phyloP scores from a whole-genome alignment of 2,329 filamentous ascomycete genomes.

The Ilyonectria robusta region DNA sequence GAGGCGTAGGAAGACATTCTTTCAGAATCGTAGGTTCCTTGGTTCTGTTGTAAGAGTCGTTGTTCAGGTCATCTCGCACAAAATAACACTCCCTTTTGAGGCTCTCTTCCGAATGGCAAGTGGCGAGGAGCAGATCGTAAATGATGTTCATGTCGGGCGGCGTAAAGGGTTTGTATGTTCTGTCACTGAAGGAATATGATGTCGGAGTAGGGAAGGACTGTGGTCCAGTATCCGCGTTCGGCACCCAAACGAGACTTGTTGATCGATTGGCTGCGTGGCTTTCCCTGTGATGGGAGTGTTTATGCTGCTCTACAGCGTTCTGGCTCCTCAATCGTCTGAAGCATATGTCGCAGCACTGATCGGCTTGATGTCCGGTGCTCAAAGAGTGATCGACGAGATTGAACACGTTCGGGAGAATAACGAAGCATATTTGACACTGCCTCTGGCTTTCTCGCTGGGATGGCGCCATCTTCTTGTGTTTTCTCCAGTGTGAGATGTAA shows the following conservation, averaged over 20 bases:
- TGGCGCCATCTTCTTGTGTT: neutral
- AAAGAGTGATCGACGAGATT: constrained; percentile 1
- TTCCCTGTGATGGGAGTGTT: neutral
- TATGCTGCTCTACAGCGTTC: constrained; percentile 12
- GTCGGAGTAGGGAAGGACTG: neutral
- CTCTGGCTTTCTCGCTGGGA: neutral
- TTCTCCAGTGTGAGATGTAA: neutral
- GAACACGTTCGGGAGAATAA: neutral
- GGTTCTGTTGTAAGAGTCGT: too few relatives aligned
- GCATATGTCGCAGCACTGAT: constrained; percentile 19
- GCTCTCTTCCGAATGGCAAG: constrained; percentile 13
- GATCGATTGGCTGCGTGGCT: neutral
- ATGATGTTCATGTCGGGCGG: neutral
- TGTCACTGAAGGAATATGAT: neutral
- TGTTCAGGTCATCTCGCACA: neutral
- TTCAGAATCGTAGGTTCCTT: neutral
- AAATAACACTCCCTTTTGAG: constrained; percentile 20
- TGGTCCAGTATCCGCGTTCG: neutral
- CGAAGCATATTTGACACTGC: constrained; percentile 8
- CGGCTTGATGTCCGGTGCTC: neutral
- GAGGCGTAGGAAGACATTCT: neutral
- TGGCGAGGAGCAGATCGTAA: neutral
- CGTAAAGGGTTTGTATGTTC: neutral
- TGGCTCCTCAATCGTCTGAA: constrained; percentile 17
- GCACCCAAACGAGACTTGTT: neutral